Base-by-base conservation (phyloP, 208 protist genomes). In the Leishmania turanica region DNA sequence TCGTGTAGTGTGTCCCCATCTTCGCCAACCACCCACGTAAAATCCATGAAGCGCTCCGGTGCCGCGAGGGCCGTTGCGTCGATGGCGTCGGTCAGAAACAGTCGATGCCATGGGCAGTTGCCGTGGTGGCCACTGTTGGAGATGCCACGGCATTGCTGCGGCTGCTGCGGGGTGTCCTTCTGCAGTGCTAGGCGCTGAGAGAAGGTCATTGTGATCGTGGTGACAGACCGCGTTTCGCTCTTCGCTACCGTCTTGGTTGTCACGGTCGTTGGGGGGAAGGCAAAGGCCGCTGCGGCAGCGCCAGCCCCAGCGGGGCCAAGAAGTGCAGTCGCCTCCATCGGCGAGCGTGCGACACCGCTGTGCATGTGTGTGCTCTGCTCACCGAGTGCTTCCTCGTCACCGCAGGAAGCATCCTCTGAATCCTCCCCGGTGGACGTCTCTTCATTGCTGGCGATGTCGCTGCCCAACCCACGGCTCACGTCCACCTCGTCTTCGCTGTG, bases 21-120 rank as follows among this genome's bases (percentile, higher is more conserved):
- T 21, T 68, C 47, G 21, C 75, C 69, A 40, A 81, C 77, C 11
- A 66, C 47, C 78, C 77, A 86, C 3, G 82, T 77, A 27, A 86
- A 82, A 56, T 86, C 82, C 82, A 86, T 86, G 68, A 58, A 72
- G 47, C 82, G 82, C 73, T 79, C 74, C 60, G 82, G 73, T 15
- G 73, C 80, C 2, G 78, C 82, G 65, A 79, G 53, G n/a, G 82
- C 82, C 40, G 78, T 66, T 3, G 77, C 53, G 60, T 86, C 82
- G 49, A 86, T 76, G 19, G 51, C 66, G 51, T 82, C 73, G 2
- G 37, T 80, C 21, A 86, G 49, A 64, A 86, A 86, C 15, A 86
- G 78, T 11, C 64, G 31, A 40, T 78, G 66, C 82, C 82, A 86
- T 65, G 82, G 82, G 37, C 82, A 86, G 78, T 49, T 71, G 37